These are phyloP conservation scores for Claviceps sp. DNA, from an alignment of 2,329 filamentous ascomycete genomes.

Conservation along the genomic window DNA sequence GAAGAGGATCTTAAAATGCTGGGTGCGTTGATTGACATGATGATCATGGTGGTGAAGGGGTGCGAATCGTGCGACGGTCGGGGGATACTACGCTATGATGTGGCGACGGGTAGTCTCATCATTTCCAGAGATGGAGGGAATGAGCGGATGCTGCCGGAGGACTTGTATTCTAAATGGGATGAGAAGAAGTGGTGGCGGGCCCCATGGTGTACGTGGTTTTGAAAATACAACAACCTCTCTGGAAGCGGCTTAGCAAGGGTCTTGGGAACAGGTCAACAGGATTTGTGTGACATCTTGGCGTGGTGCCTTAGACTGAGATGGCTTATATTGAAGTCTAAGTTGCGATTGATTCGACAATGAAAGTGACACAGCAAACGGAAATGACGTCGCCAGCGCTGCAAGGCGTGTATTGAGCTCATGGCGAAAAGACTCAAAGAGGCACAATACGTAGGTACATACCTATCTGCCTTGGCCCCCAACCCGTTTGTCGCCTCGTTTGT, in stretches of 20 bases:
- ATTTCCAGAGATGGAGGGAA: neutral
- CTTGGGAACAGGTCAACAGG: too few relatives aligned
- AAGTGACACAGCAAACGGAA: neutral
- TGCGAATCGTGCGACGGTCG: neutral
- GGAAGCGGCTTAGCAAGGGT: too few relatives aligned
- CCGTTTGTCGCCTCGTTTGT: neutral
- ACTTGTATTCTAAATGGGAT: slow-evolving; percentile 3
- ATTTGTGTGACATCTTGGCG: too few relatives aligned
- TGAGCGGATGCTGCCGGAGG: neutral
- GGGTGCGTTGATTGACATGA: slow-evolving; percentile 17
- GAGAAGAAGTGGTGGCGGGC: neutral
- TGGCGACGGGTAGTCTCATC: neutral
- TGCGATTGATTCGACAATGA: neutral
- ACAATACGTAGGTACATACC: too few relatives aligned
- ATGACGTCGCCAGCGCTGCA: neutral
- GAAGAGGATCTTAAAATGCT: slow-evolving; percentile 18
- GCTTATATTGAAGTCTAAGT: neutral
- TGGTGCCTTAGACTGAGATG: neutral
- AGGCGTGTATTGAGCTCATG: neutral
- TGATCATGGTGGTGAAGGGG: neutral
- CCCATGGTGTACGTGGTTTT: too few relatives aligned
- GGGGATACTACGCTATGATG: neutral
- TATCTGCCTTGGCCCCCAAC: too few relatives aligned
- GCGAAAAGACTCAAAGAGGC: too few relatives aligned
- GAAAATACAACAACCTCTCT: too few relatives aligned